phyloP scores from a whole-genome alignment of 2,329 filamentous ascomycete species.

The Hortaea sp. region DNA sequence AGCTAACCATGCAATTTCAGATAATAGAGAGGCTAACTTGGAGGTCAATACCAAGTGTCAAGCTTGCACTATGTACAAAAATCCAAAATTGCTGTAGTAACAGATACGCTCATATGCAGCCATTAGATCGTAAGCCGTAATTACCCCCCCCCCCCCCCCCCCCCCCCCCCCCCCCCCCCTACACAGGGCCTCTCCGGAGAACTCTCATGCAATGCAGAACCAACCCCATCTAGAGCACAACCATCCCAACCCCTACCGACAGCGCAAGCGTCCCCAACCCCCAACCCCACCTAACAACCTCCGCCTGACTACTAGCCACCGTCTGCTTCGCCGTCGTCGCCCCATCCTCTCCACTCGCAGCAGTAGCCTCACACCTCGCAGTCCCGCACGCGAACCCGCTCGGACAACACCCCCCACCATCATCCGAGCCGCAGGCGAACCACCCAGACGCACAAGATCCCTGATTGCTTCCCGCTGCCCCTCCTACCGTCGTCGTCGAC shows the following conservation, averaged over 20 bases:
- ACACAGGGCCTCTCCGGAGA: no score
- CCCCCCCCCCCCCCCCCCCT: no score
- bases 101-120: no score
- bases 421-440: slow-evolving; percentile 58
- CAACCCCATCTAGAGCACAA: slow-evolving; percentile 22
- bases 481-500: slow-evolving; percentile 18
- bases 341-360: slow-evolving; percentile 39
- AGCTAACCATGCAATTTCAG: no score
- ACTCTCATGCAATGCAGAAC: no score
- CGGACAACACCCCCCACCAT: slow-evolving; percentile 75
- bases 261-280: slow-evolving; percentile 20
- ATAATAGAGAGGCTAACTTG: no score
- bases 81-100: no score
- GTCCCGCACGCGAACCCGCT: slow-evolving; percentile 61
- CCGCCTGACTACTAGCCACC: slow-evolving; percentile 25
- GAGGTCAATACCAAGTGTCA: no score
- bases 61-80: no score
- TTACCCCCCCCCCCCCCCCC: no score
- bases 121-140: no score
- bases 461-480: slow-evolving; percentile 15
- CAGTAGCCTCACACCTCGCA: slow-evolving; percentile 55
- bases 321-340: slow-evolving; percentile 37
- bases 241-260: slow-evolving; percentile 28
- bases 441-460: slow-evolving; percentile 65
- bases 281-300: slow-evolving; percentile 22